These are phyloP conservation scores for Oryza punctata DNA, from an alignment of 176 grass and related monocot genomes.

Conservation along the genomic window DNA sequence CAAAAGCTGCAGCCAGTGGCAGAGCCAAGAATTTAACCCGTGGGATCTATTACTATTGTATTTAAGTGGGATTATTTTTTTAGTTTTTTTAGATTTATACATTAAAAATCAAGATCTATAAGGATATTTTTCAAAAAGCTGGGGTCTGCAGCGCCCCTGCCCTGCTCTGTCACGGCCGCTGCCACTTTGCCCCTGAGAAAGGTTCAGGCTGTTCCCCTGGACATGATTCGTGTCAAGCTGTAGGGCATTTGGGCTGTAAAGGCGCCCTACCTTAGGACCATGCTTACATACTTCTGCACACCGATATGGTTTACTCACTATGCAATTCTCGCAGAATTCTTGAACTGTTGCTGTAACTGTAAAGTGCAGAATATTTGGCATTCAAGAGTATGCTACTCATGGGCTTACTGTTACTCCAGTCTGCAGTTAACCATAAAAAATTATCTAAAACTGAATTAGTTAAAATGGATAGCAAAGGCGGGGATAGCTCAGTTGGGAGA, in stretches of 20 bases:
- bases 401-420: not conserved
- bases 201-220: slow-evolving; percentile 32
- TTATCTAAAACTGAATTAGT: no score
- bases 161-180: slow-evolving; percentile 31
- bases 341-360: not conserved
- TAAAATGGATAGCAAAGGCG: not conserved
- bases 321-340: not conserved
- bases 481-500: slow-evolving; percentile 85
- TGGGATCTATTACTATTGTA: no score
- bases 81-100: no score
- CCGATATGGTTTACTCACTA: not conserved
- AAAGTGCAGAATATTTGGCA: not conserved
- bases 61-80: no score
- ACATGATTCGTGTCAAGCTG: slow-evolving; percentile 59
- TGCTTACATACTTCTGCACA: slow-evolving; percentile 2
- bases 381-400: not conserved
- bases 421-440: no score
- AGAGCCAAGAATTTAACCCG: no score
- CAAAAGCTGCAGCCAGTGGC: slow-evolving; percentile 51
- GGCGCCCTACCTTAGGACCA: not conserved
- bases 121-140: no score
- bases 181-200: slow-evolving; percentile 44
- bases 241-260: slow-evolving; percentile 37
- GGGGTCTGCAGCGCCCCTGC: slow-evolving; percentile 22
- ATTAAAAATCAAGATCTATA: no score